Evolutionary conservation across 176 grass and related monocot species (phyloP).

Genomic region (Paspalum notatum): DNA sequence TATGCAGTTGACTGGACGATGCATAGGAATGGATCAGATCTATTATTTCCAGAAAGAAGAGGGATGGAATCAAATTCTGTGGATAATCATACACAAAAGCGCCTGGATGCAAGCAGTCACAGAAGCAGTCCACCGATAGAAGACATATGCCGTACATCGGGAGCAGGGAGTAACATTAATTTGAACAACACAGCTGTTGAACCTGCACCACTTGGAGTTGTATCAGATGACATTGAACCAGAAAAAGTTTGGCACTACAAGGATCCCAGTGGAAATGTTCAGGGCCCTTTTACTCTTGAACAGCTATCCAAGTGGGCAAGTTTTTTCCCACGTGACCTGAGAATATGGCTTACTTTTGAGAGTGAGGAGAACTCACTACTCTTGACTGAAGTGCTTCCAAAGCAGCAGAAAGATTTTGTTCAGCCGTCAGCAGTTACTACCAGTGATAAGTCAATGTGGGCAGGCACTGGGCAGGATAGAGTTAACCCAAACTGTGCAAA

Average conservation of each 20-base stretch:
- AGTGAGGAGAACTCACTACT: constrained; percentile 78
- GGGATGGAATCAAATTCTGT: constrained; percentile 34
- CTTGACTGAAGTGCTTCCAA: constrained; percentile 68
- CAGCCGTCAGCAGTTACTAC: constrained; percentile 39
- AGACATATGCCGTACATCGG: constrained; percentile 29
- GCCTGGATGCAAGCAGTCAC: constrained; percentile 16
- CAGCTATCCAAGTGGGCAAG: constrained; percentile 82
- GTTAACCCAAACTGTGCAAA: constrained; percentile 43
- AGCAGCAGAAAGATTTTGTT: constrained; percentile 54
- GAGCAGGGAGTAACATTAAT: constrained; percentile 46
- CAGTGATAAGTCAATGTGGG: constrained; percentile 37
- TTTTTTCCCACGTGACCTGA: constrained; percentile 74
- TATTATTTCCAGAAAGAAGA: constrained; percentile 49
- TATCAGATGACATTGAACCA: constrained; percentile 52
- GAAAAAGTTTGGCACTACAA: constrained; percentile 97
- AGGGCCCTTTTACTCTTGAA: constrained; percentile 82
- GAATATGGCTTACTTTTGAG: constrained; percentile 89
- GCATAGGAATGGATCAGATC: constrained; percentile 45
- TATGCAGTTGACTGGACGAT: constrained; percentile 56
- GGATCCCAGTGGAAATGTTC: constrained; percentile 83
- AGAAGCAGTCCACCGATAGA: constrained; percentile 28
- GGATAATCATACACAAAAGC: constrained; percentile 44
- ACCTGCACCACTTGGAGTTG: constrained; percentile 41
- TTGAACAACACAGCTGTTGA: constrained; percentile 47
- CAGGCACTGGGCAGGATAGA: constrained; percentile 40